Base-by-base conservation (phyloP, 495 filamentous ascomycete species). In the Neurospora sp. region DNA sequence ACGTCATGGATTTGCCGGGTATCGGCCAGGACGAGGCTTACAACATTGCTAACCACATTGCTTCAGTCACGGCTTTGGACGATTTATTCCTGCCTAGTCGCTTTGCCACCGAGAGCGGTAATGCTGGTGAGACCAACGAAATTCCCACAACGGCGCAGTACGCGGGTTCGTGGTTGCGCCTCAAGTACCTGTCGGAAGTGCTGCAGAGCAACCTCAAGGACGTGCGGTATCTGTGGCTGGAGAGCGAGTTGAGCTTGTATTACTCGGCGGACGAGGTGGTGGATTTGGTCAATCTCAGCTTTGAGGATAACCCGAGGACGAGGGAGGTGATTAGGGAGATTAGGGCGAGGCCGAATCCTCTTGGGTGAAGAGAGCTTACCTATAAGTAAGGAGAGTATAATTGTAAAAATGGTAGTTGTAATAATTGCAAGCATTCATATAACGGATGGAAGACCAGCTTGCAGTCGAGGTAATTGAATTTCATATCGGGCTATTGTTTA, bases 21-120 rank as follows among this genome's bases (percentile, higher is more conserved):
- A 97, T 99, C 69, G 90, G 91, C 5, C 94, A 94, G 74, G 88
- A 93, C 37, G 94, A 98, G 78, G 94, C 93, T 3, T 91, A 92
- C 74, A 88, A 87, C 71, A 87, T 97, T 40, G 90, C 93, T 3
- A 83, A 82, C 22, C 89, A 94, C 71, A 93, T 94, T 80, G 77
- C 80, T 14, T 88, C 87, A 42, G 84, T 98, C n/a, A 89, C 89
- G 4, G 82, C 84, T 68, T 80, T 98, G 20, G 91, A 93, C 73
- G 89, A 92, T 73, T 77, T 95, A 20, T 96, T 98, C 79, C 81
- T 91, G 48, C 90, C 90, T 5, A 85, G 89, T 69, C 70, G 76
- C 1, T 65, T 72, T 35, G 9, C 40, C 17, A 70, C 75, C 37
- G 59, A 22, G 31, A 70, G 69, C 8, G 74, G 70, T 40, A 5